Evolutionary conservation across 225 moss, liverwort and hornwort genomes (phyloP), one percentile per base, ranked within the genome.

Genomic region (Marchantia polymorpha): DNA sequence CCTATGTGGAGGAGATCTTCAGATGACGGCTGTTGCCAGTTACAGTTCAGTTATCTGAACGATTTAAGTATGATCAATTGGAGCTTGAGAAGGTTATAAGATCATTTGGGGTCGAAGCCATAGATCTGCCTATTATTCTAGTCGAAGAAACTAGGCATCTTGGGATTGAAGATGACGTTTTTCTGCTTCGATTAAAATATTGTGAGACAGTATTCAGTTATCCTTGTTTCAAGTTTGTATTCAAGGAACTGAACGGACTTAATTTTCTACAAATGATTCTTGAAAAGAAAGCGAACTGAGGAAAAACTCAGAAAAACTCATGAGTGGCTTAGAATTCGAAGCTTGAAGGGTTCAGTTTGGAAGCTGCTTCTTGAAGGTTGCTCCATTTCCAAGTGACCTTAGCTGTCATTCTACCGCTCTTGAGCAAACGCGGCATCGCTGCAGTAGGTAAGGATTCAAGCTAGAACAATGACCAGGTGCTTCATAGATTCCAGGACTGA

Each of bases 311-410:
- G 68, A 71, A 50, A 71, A 71, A 31, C 51, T 0, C 12, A 23
- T 50, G 50, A n/a, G 71, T 71, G 71, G 71, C 10, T 71, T 71
- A 71, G 71, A 71, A 50, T 49, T 71, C 49, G n/a, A 10, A 71
- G 71, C 22, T 51, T 49, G 71, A 71, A 49, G 71, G 50, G 50
- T 50, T 51, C n/a, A 71, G 22, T 50, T 50, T 48, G 9, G 50
- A 23, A 71, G 71, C 20, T 69, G 69, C 69, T 29, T 56, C 39
- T 58, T 56, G 58, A 25, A 31, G 17, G 55, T 61, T 31, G 56
- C 72, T 75, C 8, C 19, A 10, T 6, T 16, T 56, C 52, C 55
- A 75, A 58, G 56, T 58, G 29, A 61, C 13, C 46, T 1, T 56
- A 30, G 75, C 55, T 31, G 56, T 50, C 49, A n/a, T 9, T 71